phyloP scores from a whole-genome alignment of 352 stramenopile species.

The Phytophthora tentaculata region DNA sequence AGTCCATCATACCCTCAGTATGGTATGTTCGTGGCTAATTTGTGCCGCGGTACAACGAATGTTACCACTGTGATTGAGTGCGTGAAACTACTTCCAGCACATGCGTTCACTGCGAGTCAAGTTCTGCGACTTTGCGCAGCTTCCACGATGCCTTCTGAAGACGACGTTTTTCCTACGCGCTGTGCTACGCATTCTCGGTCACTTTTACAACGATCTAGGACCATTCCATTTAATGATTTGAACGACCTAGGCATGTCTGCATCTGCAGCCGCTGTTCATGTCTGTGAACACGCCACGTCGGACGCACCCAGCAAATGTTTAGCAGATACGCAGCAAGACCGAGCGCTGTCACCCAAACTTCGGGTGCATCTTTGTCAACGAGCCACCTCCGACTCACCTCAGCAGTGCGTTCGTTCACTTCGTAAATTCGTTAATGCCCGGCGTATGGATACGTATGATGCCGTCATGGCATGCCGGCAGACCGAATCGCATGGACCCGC shows the following conservation, averaged over 20 bases:
- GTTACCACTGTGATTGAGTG: conserved; percentile 32
- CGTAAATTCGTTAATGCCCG: conserved; percentile 38
- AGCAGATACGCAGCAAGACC: conserved; percentile 32
- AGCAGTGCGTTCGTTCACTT: conserved; percentile 34
- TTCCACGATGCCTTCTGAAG: conserved; percentile 23
- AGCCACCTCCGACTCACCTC: conserved; percentile 28
- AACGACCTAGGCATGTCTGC: conserved; percentile 18
- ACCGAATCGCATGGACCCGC: conserved; percentile 26
- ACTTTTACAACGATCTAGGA: conserved; percentile 24
- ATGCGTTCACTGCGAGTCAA: conserved; percentile 29
- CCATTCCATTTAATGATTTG: background rate
- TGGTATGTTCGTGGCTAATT: conserved; percentile 29
- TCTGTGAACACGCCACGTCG: conserved; percentile 42
- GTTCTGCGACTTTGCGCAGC: conserved; percentile 38
- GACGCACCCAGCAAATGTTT: conserved; percentile 46
- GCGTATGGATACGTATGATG: conserved; percentile 29
- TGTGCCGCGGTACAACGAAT: conserved; percentile 39
- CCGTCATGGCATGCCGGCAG: conserved; percentile 32
- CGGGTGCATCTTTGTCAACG: conserved; percentile 36
- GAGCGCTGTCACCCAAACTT: conserved; percentile 25
- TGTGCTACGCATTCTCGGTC: conserved; percentile 28
- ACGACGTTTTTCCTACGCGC: conserved; percentile 28
- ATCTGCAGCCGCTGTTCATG: conserved; percentile 28
- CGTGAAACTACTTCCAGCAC: conserved; percentile 30
- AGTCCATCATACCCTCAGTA: no score